phyloP scores from a whole-genome alignment of 768 basidiomycete genomes.

The Cystofilobasidium capitatum region DNA sequence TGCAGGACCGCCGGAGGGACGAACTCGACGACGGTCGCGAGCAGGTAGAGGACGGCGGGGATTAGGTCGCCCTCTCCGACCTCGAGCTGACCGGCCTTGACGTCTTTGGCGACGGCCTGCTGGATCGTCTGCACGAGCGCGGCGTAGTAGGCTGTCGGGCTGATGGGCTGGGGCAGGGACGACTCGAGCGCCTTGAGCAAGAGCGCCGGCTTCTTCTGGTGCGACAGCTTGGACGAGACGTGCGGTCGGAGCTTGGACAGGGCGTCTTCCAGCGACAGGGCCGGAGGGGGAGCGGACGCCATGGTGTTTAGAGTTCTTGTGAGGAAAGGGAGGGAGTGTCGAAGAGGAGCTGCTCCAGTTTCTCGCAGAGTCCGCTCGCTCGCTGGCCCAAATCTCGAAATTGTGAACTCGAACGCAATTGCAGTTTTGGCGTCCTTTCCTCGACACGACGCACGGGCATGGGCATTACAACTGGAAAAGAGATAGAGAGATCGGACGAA shows the following conservation, averaged over 20 bases:
- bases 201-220: constrained; percentile 81
- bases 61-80: constrained; percentile 62
- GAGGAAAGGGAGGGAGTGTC: neutral
- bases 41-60: constrained; percentile 73
- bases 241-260: constrained; percentile 81
- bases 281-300: constrained; percentile 7
- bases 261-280: constrained; percentile 29
- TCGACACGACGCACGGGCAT: neutral
- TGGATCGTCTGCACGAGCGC: constrained; percentile 69
- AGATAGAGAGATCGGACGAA: neutral
- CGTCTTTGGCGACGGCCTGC: constrained; percentile 55
- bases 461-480: constrained; percentile 1
- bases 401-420: no score
- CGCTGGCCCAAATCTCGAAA: neutral
- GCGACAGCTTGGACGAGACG: constrained; percentile 63
- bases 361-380: neutral
- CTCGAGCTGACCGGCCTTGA: constrained; percentile 42
- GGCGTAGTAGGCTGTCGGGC: constrained; percentile 91
- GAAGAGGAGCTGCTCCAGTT: neutral
- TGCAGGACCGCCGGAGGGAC: constrained; percentile 72
- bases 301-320: neutral
- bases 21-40: constrained; percentile 66
- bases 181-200: constrained; percentile 77
- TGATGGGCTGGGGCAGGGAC: constrained; percentile 38
- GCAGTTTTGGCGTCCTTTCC: neutral